Percentiles rank a stretch among this genome's conserved stretches.
These are phyloP conservation scores for Mortierella sp. DNA, from an alignment of 371 early-diverging fungal species.

Conservation along the genomic window DNA sequence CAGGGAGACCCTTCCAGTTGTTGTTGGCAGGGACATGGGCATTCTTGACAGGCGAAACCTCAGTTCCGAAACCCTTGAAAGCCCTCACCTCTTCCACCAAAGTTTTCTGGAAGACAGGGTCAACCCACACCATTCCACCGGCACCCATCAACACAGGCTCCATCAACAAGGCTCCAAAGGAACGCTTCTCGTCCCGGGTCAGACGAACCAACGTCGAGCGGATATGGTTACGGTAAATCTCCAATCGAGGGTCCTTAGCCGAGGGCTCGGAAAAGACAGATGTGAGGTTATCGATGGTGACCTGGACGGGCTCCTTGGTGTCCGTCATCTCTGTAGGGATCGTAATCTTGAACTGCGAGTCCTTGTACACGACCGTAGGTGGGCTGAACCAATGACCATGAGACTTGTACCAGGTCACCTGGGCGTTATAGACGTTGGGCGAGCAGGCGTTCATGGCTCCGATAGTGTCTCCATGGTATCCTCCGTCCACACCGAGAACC, in stretches of 20 bases:
- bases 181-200: constrained; percentile 61
- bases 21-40: constrained; percentile 27
- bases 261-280: constrained; percentile 30
- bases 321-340: constrained; percentile 58
- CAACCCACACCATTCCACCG: constrained; percentile 89
- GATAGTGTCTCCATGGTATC: constrained; percentile 91
- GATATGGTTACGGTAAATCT: constrained; percentile 67
- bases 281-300: constrained; percentile 44
- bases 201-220: constrained; percentile 60
- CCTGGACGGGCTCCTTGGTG: constrained; percentile 25
- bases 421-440: constrained; percentile 81
- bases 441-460: constrained; percentile 88
- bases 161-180: constrained; percentile 83
- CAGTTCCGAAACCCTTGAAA: constrained; percentile 60
- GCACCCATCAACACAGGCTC: constrained; percentile 88
- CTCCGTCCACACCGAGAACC: constrained; percentile 79
- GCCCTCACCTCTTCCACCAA: constrained; percentile 72
- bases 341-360: constrained; percentile 68
- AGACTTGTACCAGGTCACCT: constrained; percentile 84
- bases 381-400: constrained; percentile 84
- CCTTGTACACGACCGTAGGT: constrained; percentile 74
- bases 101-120: constrained; percentile 83
- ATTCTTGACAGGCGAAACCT: constrained; percentile 55
- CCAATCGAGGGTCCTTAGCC: constrained; percentile 49
- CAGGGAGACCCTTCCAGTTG: constrained; percentile 75